Conservation (phyloP, 257 asterid species). For the Przewalskia tangutica region DNA sequence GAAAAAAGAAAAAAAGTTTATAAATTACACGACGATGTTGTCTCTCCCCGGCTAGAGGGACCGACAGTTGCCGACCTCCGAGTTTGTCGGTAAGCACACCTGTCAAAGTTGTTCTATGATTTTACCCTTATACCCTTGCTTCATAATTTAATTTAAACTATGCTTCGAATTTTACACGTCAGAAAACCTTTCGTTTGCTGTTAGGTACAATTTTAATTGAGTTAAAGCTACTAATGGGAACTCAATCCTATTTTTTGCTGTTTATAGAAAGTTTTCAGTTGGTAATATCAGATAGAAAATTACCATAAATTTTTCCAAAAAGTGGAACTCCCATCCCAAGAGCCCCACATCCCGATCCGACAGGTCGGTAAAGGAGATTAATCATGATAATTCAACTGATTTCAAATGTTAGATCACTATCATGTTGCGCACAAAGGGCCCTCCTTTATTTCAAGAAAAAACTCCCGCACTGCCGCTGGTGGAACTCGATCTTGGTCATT, state of each 20-base stretch:
- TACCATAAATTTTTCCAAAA: not conserved
- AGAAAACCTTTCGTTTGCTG: not conserved
- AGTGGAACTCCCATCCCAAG: too few species aligned
- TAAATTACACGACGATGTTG: slow-evolving; percentile 27
- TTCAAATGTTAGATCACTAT: too few species aligned
- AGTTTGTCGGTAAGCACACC: slow-evolving; percentile 58
- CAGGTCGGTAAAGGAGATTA: too few species aligned
- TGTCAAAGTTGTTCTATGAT: slow-evolving; percentile 6
- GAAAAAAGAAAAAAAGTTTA: not conserved
- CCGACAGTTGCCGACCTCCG: slow-evolving; percentile 77
- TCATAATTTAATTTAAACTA: not conserved
- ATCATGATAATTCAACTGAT: too few species aligned
- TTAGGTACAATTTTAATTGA: not conserved
- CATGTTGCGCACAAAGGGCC: too few species aligned
- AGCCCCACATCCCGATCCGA: too few species aligned
- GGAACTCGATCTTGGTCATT: too few species aligned
- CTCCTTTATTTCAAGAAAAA: too few species aligned
- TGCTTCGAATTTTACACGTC: not conserved
- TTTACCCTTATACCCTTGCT: slow-evolving; percentile 21
- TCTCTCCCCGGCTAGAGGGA: slow-evolving; percentile 44
- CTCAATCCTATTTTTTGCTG: not conserved
- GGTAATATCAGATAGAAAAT: not conserved
- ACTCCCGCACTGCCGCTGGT: too few species aligned
- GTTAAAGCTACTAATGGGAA: not conserved
- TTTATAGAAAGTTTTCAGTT: not conserved